Base-by-base conservation (phyloP, 148 eudicot species). In the Silene latifolia region DNA sequence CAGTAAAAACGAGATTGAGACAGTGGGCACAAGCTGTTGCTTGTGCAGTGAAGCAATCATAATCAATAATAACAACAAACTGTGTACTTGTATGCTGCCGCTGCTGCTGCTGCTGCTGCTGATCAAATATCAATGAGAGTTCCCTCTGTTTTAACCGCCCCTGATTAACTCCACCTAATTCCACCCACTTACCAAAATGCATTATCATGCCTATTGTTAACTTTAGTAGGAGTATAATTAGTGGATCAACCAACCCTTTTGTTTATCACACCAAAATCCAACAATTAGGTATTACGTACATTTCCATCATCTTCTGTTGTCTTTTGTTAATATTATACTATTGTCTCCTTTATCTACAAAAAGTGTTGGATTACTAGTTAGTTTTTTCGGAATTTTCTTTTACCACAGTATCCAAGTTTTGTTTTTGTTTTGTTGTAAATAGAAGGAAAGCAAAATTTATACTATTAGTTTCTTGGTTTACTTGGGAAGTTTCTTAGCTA, bases 21-120 rank as follows among this genome's bases (percentile, higher is more conserved):
- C 98, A 87, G 54, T 92, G 98, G 98, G 97, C 95, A 32, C 97
- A 90, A 68, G 88, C 84, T 73, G 98, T 92, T 82, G 98, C 93
- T 78, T 92, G 98, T 87, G 86, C 96, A 6, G 90, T 92, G 77
- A 91, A 81, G 24, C 96, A 86, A 80, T 80, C 89, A 63, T 66
- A 68, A 20, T 76, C 4, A 12, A 35, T 39, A 66, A 32, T n/a
- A 18, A 66, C 24, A 35, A 35, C 18, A 8, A 66, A 17, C 3
- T 19, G 8, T 60, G 10, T 17, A 35, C 5, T 29, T 25, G 20
- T 27, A 18, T 75, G 15, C 35, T 27, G 29, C 29, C 15, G 35
- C 5, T 32, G 29, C 29, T 21, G 35, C 5, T 32, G 35, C 35
- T 32, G 35, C 35, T 32, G 35, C 54, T 35, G 9, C 53, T 48